Percentiles rank a stretch among this genome's conserved stretches.
These are phyloP conservation scores for Botryotinia globosa DNA, from an alignment of 2,329 filamentous ascomycete genomes.

Conservation along the genomic window DNA sequence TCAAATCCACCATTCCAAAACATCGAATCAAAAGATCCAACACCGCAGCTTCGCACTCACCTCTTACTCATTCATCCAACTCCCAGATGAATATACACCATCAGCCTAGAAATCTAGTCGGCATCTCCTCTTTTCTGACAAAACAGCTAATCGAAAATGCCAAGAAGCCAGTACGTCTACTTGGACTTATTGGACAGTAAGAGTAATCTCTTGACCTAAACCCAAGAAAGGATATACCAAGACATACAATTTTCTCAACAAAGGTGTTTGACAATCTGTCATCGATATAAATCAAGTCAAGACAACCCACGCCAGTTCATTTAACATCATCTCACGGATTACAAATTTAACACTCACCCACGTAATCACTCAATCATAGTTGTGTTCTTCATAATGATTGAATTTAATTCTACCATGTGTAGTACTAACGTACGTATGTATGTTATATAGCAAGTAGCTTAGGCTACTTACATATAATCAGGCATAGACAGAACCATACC, in stretches of 20 bases:
- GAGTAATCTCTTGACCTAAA: neutral
- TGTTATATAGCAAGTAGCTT: conserved; percentile 1
- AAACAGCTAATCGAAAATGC: neutral
- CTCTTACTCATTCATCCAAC: neutral
- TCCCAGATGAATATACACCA: rapidly evolving
- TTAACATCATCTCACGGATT: neutral
- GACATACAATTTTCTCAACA: neutral
- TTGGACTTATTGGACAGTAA: neutral
- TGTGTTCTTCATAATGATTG: conserved; percentile 2
- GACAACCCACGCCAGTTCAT: neutral
- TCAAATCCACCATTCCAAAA: no score
- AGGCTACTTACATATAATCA: conserved; percentile 3
- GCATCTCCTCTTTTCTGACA: neutral
- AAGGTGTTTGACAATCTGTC: neutral
- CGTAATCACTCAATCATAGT: neutral
- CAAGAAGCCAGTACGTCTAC: neutral
- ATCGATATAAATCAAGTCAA: neutral
- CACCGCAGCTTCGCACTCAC: neutral
- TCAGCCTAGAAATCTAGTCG: rapidly evolving
- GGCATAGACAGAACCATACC: conserved; percentile 5
- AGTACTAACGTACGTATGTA: conserved; percentile 14
- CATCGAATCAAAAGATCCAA: neutral
- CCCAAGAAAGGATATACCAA: neutral
- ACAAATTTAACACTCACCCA: neutral
- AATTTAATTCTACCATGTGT: conserved; percentile 9